Conservation (phyloP, 78 protist genomes). For the Dictyostelium firmibasis region DNA sequence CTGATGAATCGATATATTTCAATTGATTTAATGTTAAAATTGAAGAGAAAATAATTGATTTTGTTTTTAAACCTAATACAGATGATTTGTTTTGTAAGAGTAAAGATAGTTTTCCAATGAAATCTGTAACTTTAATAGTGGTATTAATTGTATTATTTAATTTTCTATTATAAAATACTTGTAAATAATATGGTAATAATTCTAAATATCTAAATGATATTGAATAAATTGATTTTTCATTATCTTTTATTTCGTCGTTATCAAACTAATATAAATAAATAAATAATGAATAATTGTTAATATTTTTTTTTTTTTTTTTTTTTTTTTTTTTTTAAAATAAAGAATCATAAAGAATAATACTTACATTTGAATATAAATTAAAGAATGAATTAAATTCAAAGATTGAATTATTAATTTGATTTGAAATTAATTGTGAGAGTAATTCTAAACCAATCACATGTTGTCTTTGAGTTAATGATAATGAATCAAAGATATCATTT, state of each 20-base stretch:
- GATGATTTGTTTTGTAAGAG: slow-evolving; percentile 9
- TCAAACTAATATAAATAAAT: background rate
- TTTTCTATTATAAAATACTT: background rate
- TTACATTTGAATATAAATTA: background rate
- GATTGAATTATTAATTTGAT: background rate
- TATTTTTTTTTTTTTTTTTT: background rate
- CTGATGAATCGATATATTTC: background rate
- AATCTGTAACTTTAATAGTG: background rate
- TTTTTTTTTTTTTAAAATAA: background rate
- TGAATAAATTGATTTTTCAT: background rate
- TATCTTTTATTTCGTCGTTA: background rate
- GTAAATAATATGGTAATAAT: slow-evolving; percentile 22
- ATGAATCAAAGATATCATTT: slow-evolving; percentile 15
- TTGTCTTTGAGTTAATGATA: background rate
- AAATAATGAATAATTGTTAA: background rate
- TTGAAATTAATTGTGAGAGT: background rate
- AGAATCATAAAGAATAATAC: too few relatives aligned
- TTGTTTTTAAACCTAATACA: background rate
- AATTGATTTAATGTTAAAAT: background rate
- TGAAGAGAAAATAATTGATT: background rate
- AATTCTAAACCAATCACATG: slow-evolving; percentile 22
- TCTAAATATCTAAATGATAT: background rate
- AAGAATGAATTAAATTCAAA: slow-evolving; percentile 7
- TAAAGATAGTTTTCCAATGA: background rate
- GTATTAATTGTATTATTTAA: too few relatives aligned